Conservation (phyloP, 164 flowering plant genomes). For the Aristolochia fimbriata region DNA sequence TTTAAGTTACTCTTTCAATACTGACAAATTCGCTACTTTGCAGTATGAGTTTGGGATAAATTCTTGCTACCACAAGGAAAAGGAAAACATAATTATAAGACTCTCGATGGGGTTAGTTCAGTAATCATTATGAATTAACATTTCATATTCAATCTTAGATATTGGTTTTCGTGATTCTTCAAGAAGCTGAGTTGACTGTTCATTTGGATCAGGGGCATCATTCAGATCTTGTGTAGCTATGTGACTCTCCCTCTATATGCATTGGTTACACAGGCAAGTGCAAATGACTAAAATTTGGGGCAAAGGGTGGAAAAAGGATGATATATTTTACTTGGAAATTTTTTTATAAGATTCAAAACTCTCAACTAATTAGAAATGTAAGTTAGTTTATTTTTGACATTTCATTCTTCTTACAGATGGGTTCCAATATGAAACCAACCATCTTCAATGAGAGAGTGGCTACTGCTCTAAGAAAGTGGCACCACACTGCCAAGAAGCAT, state of each 20-base stretch:
- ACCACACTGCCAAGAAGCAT: slow-evolving; percentile 52
- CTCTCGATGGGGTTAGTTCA: slow-evolving; percentile 59
- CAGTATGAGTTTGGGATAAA: slow-evolving; percentile 54
- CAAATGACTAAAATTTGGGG: background rate
- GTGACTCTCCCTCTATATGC: slow-evolving; percentile 89
- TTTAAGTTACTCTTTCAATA: background rate
- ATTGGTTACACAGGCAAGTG: slow-evolving; percentile 67
- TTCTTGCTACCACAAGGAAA: slow-evolving; percentile 56
- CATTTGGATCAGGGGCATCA: slow-evolving; percentile 29
- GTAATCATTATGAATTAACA: background rate
- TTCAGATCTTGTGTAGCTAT: slow-evolving; percentile 63
- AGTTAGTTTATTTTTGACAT: background rate
- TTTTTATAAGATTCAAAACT: too few relatives aligned
- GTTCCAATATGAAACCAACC: slow-evolving; percentile 67
- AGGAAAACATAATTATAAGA: slow-evolving; percentile 43
- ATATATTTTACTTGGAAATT: too few relatives aligned
- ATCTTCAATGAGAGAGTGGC: slow-evolving; percentile 71
- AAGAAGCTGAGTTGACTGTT: background rate
- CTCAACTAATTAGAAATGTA: background rate
- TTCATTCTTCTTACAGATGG: slow-evolving; percentile 46
- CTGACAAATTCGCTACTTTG: background rate
- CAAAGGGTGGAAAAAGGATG: background rate
- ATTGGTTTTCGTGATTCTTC: background rate
- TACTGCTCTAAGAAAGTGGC: slow-evolving; percentile 52
- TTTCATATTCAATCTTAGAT: background rate